Conservation (phyloP, 805 yeast genomes). For the Teunomyces cretensis region DNA sequence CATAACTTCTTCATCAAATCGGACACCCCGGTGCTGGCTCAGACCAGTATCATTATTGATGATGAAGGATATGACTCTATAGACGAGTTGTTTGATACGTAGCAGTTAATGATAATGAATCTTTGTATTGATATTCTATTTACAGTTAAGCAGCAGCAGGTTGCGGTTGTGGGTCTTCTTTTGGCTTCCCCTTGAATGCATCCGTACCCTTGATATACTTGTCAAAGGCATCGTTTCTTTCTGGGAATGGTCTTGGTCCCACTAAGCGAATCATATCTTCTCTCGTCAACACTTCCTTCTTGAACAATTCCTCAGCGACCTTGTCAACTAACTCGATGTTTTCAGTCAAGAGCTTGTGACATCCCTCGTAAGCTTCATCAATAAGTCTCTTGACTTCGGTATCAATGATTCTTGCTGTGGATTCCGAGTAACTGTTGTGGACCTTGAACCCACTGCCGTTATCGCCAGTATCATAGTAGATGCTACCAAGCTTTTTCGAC, state of each 20-base stretch:
- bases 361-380: slow-evolving; percentile 60
- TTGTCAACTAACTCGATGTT: slow-evolving; percentile 60
- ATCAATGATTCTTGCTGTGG: slow-evolving; percentile 67
- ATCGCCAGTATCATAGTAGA: slow-evolving; percentile 52
- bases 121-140: background rate
- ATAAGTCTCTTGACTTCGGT: slow-evolving; percentile 67
- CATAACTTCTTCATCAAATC: background rate
- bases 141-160: background rate
- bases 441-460: slow-evolving; percentile 48
- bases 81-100: slow-evolving; percentile 11
- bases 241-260: slow-evolving; percentile 78
- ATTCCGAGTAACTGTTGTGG: slow-evolving; percentile 66
- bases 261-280: slow-evolving; percentile 74
- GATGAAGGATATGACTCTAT: slow-evolving; percentile 10
- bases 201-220: slow-evolving; percentile 65
- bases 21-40: background rate
- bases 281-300: slow-evolving; percentile 77
- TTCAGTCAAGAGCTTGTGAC: slow-evolving; percentile 56
- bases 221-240: slow-evolving; percentile 84
- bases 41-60: background rate
- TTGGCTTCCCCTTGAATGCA: slow-evolving; percentile 38
- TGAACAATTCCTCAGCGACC: slow-evolving; percentile 71
- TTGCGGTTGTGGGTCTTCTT: background rate
- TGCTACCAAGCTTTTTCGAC: slow-evolving; percentile 77
- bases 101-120: background rate